Percentiles rank a stretch among this genome's conserved stretches.
phyloP scores from a whole-genome alignment of 768 basidiomycete genomes.

The Agaricus bisporus region DNA sequence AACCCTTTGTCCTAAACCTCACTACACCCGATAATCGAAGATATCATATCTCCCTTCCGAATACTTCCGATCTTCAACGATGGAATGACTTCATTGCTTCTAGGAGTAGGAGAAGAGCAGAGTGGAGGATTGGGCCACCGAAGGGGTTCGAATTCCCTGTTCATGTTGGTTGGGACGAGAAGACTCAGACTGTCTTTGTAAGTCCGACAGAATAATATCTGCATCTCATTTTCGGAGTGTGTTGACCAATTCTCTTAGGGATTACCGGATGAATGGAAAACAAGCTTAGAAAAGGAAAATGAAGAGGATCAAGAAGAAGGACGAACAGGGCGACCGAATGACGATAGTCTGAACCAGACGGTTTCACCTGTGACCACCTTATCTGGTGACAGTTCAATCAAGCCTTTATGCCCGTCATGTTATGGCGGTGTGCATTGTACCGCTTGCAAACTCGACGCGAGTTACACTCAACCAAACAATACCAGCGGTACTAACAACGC shows the following conservation, averaged over 20 bases:
- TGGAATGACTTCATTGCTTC: conserved; percentile 5
- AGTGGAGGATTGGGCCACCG: conserved; percentile 2
- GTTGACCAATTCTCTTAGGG: conserved; percentile 1
- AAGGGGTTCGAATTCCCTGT: conserved; percentile 10
- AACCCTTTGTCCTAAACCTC: conserved; percentile 8
- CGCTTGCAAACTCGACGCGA: conserved; percentile 10
- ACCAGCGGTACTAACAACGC: too few relatives aligned
- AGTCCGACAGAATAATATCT: not conserved
- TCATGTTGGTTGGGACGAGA: conserved; percentile 7
- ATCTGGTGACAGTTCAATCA: not conserved
- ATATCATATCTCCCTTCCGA: conserved; percentile 10
- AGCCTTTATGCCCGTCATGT: conserved; percentile 4
- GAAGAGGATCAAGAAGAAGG: not conserved
- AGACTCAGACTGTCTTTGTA: conserved; percentile 6
- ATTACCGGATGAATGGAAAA: conserved; percentile 11
- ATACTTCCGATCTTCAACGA: conserved; percentile 7
- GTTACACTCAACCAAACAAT: not conserved
- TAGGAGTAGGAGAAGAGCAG: not conserved
- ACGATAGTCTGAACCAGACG: not conserved
- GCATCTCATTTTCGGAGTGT: not conserved
- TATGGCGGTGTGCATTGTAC: conserved; percentile 7
- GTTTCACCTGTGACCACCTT: not conserved
- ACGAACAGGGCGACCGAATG: not conserved
- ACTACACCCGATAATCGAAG: conserved; percentile 6
- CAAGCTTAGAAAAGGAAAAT: conserved; percentile 1